These are phyloP conservation scores for Leccinum imitatum DNA, from an alignment of 768 basidiomycete species.

Conservation along the genomic window DNA sequence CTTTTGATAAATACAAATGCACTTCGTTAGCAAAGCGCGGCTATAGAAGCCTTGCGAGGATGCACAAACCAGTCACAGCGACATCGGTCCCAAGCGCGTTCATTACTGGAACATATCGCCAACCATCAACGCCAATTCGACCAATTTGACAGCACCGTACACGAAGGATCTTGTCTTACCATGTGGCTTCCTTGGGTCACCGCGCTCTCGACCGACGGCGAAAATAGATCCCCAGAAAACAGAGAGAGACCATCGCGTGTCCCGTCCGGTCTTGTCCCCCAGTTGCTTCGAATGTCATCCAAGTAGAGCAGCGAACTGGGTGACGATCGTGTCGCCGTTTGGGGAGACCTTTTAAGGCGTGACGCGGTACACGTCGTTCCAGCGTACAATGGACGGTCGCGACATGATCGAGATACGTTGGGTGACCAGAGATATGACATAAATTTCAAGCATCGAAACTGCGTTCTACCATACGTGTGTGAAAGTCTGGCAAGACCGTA, in stretches of 20 bases:
- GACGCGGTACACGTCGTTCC: slow-evolving; percentile 85
- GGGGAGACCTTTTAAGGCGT: slow-evolving; percentile 64
- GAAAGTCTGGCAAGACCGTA: background rate
- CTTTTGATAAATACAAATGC: slow-evolving; percentile 34
- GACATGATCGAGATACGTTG: slow-evolving; percentile 30
- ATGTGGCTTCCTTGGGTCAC: slow-evolving; percentile 91
- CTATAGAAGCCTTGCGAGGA: background rate
- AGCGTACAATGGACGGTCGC: slow-evolving; percentile 55
- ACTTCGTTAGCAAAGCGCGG: slow-evolving; percentile 8
- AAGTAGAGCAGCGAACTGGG: slow-evolving; percentile 78
- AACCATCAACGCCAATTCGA: background rate
- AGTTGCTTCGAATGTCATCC: slow-evolving; percentile 57
- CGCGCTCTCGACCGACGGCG: slow-evolving; percentile 82
- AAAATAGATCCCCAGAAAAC: slow-evolving; percentile 90
- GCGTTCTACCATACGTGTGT: slow-evolving; percentile 54
- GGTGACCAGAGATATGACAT: background rate
- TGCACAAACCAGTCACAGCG: slow-evolving; percentile 69
- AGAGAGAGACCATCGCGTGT: slow-evolving; percentile 71
- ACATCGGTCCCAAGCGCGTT: slow-evolving; percentile 80
- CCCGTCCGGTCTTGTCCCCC: slow-evolving; percentile 49
- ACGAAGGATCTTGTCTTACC: slow-evolving; percentile 42
- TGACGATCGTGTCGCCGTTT: slow-evolving; percentile 67
- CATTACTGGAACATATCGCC: slow-evolving; percentile 73
- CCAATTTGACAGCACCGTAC: background rate
- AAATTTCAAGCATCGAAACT: slow-evolving; percentile 66